phyloP scores from a whole-genome alignment of 306 rosid genomes.

The Sindora glabra region DNA sequence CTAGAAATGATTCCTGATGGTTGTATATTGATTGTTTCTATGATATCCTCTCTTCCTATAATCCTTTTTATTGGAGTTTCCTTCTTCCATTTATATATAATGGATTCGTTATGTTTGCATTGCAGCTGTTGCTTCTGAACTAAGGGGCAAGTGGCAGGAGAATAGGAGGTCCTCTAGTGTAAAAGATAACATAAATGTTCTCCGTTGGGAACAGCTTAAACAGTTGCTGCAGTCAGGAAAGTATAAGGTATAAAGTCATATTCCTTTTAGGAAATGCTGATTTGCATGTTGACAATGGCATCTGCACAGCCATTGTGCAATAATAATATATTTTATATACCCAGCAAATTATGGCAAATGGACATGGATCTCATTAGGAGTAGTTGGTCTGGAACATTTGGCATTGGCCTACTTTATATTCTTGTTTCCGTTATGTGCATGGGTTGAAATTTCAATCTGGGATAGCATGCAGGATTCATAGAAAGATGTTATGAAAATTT shows the following conservation, averaged over 20 bases:
- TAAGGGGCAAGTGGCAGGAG: too few species aligned
- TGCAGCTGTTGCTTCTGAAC: slow-evolving; percentile 44
- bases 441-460: too few species aligned
- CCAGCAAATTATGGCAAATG: background rate
- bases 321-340: background rate
- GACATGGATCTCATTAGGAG: background rate
- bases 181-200: slow-evolving; percentile 58
- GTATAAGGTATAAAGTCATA: slow-evolving; percentile 41
- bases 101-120: background rate
- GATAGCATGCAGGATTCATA: background rate
- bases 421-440: background rate
- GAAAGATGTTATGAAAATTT: background rate
- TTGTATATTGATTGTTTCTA: slow-evolving; percentile 23
- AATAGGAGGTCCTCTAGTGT: slow-evolving; percentile 23
- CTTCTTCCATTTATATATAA: background rate
- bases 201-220: slow-evolving; percentile 85
- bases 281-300: too few species aligned
- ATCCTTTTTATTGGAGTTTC: too few species aligned
- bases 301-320: too few species aligned
- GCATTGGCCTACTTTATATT: background rate
- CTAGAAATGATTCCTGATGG: slow-evolving; percentile 61
- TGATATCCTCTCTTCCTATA: background rate
- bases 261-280: background rate
- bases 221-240: slow-evolving; percentile 66
- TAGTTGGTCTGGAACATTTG: slow-evolving; percentile 7